Percentiles rank a stretch among this genome's conserved stretches.
Conservation (phyloP, 495 filamentous ascomycete genomes). For the Copromyces sp. region DNA sequence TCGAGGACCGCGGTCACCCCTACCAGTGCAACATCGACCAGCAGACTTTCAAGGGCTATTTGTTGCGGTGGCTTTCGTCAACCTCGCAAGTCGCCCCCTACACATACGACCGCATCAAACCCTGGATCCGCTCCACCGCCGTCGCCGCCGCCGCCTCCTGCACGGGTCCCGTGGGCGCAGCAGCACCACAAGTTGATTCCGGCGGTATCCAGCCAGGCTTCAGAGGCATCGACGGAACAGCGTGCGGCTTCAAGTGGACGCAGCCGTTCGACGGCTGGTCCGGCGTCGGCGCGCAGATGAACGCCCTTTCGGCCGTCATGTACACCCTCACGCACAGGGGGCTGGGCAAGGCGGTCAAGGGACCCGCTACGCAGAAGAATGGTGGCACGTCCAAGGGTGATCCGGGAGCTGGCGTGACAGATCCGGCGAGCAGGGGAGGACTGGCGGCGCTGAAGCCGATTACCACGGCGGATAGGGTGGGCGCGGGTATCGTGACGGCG, state of each 20-base stretch:
- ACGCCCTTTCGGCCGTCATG: conserved; percentile 57
- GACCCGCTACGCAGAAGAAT: conserved; percentile 44
- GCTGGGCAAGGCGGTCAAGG: conserved; percentile 15
- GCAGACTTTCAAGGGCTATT: conserved; percentile 64
- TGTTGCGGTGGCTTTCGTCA: conserved; percentile 59
- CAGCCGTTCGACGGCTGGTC: conserved; percentile 27
- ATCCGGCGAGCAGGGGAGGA: conserved; percentile 6
- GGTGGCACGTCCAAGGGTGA: conserved; percentile 61
- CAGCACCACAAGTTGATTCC: conserved; percentile 34
- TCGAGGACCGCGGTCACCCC: conserved; percentile 27
- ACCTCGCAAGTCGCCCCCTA: conserved; percentile 57
- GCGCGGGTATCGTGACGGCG: conserved; percentile 55
- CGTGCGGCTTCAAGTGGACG: conserved; percentile 45
- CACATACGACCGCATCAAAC: conserved; percentile 44
- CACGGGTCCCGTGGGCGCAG: conserved; percentile 42
- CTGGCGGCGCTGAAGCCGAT: conserved; percentile 28
- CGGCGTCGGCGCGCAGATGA: conserved; percentile 66
- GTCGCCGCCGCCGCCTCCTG: conserved; percentile 53
- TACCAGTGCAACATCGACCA: conserved; percentile 56
- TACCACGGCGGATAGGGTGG: conserved; percentile 48
- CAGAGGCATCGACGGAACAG: conserved; percentile 38
- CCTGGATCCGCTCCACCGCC: conserved; percentile 48
- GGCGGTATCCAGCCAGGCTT: conserved; percentile 41
- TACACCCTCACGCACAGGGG: conserved; percentile 42
- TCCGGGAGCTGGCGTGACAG: conserved; percentile 41